Evolutionary conservation across 768 basidiomycete species (phyloP), one percentile per base, ranked within the genome.

Genomic region (Rhodosporidiobolus sp.): DNA sequence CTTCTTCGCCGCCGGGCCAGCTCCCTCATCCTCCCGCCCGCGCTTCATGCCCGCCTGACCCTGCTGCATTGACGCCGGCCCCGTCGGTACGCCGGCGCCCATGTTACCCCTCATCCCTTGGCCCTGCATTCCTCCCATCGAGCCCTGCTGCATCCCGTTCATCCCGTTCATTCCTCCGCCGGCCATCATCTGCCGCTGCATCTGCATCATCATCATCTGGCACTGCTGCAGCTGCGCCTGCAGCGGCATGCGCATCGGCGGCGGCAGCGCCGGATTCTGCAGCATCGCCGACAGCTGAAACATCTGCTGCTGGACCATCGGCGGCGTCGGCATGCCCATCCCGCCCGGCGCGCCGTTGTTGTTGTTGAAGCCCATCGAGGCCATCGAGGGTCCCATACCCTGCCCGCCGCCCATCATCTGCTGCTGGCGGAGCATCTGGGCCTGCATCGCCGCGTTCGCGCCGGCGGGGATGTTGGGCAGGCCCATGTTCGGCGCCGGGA

Each of bases 261-360:
- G 72, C 48, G 64, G 90, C 12, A 94, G 83, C 16, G 87, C 85
- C 28, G 88, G 86, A 78, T 91, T 92, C 80, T 90, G 89, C 75
- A 93, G 86, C 84, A 90, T 88, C 75, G 87, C 83, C 68, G 87
- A 88, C 62, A 92, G 84, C 77, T 94, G 92, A n/a, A 83, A 82
- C 72, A 92, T 88, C 79, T 92, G 90, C 9, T 90, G 90, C 81
- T 94, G 92, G 26, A 93, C 83, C 79, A 72, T 91, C 88, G 28
- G 90, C 88, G 75, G 92, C 89, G 49, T 74, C 28, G 63, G 73
- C 68, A 64, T 48, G 24, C 63, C 76, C 66, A 63, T 69, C 46
- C 88, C 86, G 75, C n/a, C 60, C 46, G 45, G 50, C 24, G 38
- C 58, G 8, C 28, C 48, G 58, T 88, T 88, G 32, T 86, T 59